Conservation (phyloP, 2,329 filamentous ascomycete genomes). For the Trichoderma koningii region DNA sequence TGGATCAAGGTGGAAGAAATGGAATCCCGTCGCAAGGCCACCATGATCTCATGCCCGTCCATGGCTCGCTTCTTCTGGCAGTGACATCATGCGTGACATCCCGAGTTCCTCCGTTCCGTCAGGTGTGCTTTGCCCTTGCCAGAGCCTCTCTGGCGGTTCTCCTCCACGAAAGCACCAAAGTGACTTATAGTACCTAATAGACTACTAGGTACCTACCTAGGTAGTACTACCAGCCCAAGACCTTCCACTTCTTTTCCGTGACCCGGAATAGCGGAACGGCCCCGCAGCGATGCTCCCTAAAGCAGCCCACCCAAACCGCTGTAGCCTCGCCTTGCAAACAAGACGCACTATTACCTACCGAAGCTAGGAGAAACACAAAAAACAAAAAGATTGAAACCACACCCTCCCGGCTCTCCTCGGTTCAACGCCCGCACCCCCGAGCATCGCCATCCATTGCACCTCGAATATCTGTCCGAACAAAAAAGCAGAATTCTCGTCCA, state of each 20-base stretch:
- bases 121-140: too few relatives aligned
- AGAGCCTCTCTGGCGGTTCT: not conserved
- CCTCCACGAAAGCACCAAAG: not conserved
- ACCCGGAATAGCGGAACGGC: conserved; percentile 27
- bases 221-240: not conserved
- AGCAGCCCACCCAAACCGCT: conserved; percentile 9
- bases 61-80: too few relatives aligned
- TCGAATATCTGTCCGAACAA: not conserved
- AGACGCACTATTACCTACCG: not conserved
- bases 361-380: not conserved
- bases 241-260: not conserved
- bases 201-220: too few relatives aligned
- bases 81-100: not conserved
- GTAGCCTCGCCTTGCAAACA: conserved; percentile 8
- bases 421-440: not conserved
- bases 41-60: not conserved
- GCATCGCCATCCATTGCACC: not conserved
- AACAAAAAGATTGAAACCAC: not conserved
- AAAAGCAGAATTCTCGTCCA: not conserved
- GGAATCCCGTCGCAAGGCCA: not conserved
- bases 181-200: too few relatives aligned
- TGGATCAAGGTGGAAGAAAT: not conserved
- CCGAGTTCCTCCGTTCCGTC: conserved; percentile 7
- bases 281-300: conserved; percentile 21
- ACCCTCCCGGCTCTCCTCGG: conserved; percentile 1